Evolutionary conservation across 768 basidiomycete genomes (phyloP).

Genomic region (Boletus sensibilis): DNA sequence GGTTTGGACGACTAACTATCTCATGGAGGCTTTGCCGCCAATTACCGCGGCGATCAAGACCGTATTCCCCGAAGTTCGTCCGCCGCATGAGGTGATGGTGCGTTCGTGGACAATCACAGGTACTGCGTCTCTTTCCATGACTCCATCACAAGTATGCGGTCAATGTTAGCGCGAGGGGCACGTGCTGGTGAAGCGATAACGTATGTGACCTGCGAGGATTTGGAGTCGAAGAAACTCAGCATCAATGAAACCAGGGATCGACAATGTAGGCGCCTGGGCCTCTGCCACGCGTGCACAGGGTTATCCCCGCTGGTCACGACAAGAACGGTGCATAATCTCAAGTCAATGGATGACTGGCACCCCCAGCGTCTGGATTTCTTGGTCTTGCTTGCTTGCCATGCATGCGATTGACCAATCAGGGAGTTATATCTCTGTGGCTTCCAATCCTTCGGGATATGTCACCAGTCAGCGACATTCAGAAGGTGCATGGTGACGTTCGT

Average conservation of each 20-base stretch:
- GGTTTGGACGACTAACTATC: background rate
- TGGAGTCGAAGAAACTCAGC: background rate
- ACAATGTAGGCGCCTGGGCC: background rate
- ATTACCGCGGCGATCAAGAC: background rate
- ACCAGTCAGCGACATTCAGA: slow-evolving; percentile 3
- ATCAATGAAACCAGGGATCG: slow-evolving; percentile 18
- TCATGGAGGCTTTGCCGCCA: background rate
- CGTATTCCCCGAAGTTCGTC: background rate
- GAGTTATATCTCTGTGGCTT: background rate
- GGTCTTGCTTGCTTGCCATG: background rate
- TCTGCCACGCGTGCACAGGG: slow-evolving; percentile 1
- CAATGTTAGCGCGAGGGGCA: background rate
- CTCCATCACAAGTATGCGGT: background rate
- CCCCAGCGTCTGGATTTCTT: background rate
- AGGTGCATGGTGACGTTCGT: slow-evolving; percentile 11
- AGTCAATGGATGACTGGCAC: background rate
- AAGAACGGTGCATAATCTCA: slow-evolving; percentile 5
- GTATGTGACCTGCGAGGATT: slow-evolving; percentile 5
- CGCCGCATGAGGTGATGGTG: background rate
- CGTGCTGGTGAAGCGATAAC: slow-evolving; percentile 22
- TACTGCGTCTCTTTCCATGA: background rate
- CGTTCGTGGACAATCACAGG: background rate
- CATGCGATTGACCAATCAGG: background rate
- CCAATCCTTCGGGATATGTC: background rate
- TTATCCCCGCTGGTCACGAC: background rate